Base-by-base conservation (phyloP, 176 grass and related monocot genomes). In the Avena sativa region DNA sequence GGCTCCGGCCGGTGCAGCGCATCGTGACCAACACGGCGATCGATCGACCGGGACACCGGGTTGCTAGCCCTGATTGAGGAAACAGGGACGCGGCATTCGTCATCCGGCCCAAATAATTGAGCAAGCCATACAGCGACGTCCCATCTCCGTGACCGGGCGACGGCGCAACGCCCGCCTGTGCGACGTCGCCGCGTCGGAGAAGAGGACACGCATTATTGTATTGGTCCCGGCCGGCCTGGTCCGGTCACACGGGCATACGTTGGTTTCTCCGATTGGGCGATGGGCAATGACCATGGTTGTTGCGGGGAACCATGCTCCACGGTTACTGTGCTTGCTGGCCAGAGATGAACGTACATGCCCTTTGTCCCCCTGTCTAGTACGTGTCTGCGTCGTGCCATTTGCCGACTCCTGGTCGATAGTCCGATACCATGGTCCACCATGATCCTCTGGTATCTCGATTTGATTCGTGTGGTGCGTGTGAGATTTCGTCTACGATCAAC, bases 91-190 rank as follows among this genome's bases (percentile, higher is more conserved):
- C 12, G 12, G 23, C 83, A 50, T 36, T 63, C 58, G 38, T 26
- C n/a, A 3, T n/a, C 25, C 30, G 14, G 19, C 23, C 44, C 28
- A 3, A 78, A 85, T 85, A 78, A 85, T 85, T 78, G 83, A 78
- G 58, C 47, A 8, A 5, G n/a, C 9, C 0, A 12, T 53, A 46
- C 56, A 75, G 55, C 55, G 69, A 62, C 81, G 36, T 4, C 65
- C 13, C 20, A 7, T 46, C 36, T 14, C 5, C 4, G 14, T 12
- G 50, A 4, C 13, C 46, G 8, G 1, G 14, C n/a, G 82, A 52
- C 83, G 71, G 58, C 71, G 68, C 81, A 71, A 59, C 57, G 3
- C 34, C 80, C 19, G 36, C 19, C 46, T 8, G 34, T 3, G 52
- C 0, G 81, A 9, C 74, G 32, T 53, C 73, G 60, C 60, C 83